These are phyloP conservation scores for Spongispora temasekensis DNA, from an alignment of 1,284 basidiomycete species.

Conservation along the genomic window DNA sequence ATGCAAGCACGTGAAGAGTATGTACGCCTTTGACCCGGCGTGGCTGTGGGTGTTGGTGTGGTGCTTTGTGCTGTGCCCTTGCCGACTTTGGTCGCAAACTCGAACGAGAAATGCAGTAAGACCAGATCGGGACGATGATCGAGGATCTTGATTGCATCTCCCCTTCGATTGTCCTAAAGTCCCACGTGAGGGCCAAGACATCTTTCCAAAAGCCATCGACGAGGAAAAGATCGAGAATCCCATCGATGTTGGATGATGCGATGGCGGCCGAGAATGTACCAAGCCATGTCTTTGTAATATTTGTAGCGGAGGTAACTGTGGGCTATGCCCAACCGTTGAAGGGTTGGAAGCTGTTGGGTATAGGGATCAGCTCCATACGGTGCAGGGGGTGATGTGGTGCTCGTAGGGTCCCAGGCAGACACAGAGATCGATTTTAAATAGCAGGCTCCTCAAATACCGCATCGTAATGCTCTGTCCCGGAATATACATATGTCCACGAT, in stretches of 20 bases:
- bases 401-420: too few relatives aligned
- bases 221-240: conserved; percentile 28
- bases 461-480: too few relatives aligned
- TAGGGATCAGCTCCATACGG: too few relatives aligned
- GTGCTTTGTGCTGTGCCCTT: conserved; percentile 26
- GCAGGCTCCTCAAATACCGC: too few relatives aligned
- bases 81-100: conserved; percentile 26
- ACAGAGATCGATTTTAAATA: too few relatives aligned
- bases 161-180: conserved; percentile 30
- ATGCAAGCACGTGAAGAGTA: conserved; percentile 48
- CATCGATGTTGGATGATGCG: conserved; percentile 25
- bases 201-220: conserved; percentile 35
- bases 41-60: too few relatives aligned
- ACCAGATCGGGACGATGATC: conserved; percentile 27
- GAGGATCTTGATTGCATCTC: conserved; percentile 24
- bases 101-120: conserved; percentile 25
- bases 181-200: conserved; percentile 31
- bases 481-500: too few relatives aligned
- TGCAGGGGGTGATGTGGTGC: too few relatives aligned
- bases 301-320: conserved; percentile 17
- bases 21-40: conserved; percentile 29
- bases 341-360: conserved; percentile 33
- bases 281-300: conserved; percentile 34
- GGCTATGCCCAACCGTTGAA: conserved; percentile 31
- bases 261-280: conserved; percentile 35